phyloP scores from a whole-genome alignment of 1,284 basidiomycete genomes.

The Grifola frondosa region DNA sequence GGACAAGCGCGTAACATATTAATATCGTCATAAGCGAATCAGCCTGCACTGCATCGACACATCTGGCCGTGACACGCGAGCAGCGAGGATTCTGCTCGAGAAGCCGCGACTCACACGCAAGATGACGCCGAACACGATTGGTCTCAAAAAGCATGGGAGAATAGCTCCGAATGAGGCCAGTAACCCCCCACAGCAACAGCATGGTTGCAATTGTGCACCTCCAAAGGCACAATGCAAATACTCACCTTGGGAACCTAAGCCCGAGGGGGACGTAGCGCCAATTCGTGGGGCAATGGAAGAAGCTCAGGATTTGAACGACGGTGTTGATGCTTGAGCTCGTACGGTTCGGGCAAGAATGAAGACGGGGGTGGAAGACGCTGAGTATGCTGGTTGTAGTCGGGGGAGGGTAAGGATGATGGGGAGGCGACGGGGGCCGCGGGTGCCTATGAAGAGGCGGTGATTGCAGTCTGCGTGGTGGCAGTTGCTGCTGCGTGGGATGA shows the following conservation, averaged over 20 bases:
- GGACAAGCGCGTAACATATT: too few species aligned
- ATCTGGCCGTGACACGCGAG: too few species aligned
- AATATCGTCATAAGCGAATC: too few species aligned
- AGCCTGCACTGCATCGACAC: too few species aligned
- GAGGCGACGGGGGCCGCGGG: slow-evolving; percentile 21
- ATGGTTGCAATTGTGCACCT: too few species aligned
- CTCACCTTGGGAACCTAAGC: slow-evolving; percentile 24
- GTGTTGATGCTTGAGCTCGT: slow-evolving; percentile 19
- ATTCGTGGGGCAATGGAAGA: slow-evolving; percentile 21
- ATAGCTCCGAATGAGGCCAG: too few species aligned
- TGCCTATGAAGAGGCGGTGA: slow-evolving; percentile 20
- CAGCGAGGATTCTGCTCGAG: too few species aligned
- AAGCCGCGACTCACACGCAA: too few species aligned
- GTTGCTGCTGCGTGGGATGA: slow-evolving; percentile 15
- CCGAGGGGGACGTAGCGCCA: slow-evolving; percentile 5
- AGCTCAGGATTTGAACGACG: slow-evolving; percentile 19
- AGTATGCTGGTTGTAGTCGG: slow-evolving; percentile 15
- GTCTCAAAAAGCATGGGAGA: too few species aligned
- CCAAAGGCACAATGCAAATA: too few species aligned
- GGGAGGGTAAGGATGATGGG: slow-evolving; percentile 19
- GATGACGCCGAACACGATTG: too few species aligned
- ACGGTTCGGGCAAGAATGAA: slow-evolving; percentile 20
- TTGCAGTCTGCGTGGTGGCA: slow-evolving; percentile 16
- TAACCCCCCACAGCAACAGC: too few species aligned
- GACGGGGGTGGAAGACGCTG: slow-evolving; percentile 22